A percentile compares a stretch with the other conserved stretches of the same genome.
These are phyloP conservation scores for Annulohypoxylon truncatum DNA, from an alignment of 2,329 filamentous ascomycete species.

Conservation along the genomic window DNA sequence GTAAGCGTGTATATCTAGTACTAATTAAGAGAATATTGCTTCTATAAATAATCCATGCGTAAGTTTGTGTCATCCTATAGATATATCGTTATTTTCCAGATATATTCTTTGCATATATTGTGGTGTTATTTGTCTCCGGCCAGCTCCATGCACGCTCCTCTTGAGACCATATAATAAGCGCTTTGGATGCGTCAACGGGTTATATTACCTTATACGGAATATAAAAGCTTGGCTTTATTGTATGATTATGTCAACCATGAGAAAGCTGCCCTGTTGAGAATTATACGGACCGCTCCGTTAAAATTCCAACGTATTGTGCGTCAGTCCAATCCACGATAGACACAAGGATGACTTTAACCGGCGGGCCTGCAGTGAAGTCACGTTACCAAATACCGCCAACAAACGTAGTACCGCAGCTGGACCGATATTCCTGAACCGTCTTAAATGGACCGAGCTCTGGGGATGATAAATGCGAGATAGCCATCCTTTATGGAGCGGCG, in stretches of 20 bases:
- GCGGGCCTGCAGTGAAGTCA: slow-evolving; percentile 34
- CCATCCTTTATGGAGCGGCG: slow-evolving; percentile 36
- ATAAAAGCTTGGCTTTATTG: slow-evolving; percentile 10
- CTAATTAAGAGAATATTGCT: not conserved
- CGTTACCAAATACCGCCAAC: slow-evolving; percentile 33
- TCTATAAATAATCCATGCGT: slow-evolving; percentile 24
- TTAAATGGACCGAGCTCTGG: slow-evolving; percentile 13
- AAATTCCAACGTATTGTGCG: slow-evolving; percentile 22
- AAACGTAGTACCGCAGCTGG: slow-evolving; percentile 31
- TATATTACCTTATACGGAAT: slow-evolving; percentile 25
- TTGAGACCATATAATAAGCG: slow-evolving; percentile 18
- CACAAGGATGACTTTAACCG: slow-evolving; percentile 38
- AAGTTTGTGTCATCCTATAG: not conserved
- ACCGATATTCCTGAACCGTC: slow-evolving; percentile 16
- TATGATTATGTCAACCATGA: slow-evolving; percentile 33
- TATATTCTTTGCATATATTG: slow-evolving; percentile 12
- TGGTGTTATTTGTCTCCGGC: slow-evolving; percentile 14
- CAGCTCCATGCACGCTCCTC: not conserved
- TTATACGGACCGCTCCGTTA: slow-evolving; percentile 28
- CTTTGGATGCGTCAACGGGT: slow-evolving; percentile 18
- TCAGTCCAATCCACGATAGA: slow-evolving; percentile 27
- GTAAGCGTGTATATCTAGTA: not conserved
- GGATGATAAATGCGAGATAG: slow-evolving; percentile 36
- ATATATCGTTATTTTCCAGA: slow-evolving; percentile 15
- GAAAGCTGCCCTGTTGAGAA: slow-evolving; percentile 8